A percentile compares a stretch with the other conserved stretches of the same genome.
phyloP scores from a whole-genome alignment of 257 asterid genomes.

The Knoxia roxburghii region DNA sequence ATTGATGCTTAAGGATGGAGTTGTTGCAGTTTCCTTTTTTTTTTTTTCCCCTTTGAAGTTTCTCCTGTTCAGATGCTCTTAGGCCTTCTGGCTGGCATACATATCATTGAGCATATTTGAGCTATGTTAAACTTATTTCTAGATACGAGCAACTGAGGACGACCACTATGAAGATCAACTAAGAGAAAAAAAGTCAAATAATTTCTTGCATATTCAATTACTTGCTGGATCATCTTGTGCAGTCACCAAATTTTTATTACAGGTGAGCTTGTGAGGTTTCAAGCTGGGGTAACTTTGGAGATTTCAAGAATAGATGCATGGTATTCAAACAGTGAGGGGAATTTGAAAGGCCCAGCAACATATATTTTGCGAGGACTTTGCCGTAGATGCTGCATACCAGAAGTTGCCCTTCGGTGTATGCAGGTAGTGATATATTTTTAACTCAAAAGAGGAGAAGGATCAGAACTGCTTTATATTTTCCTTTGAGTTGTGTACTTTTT shows the following conservation, averaged over 20 bases:
- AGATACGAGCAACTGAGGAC: not conserved
- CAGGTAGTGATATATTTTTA: conserved; percentile 47
- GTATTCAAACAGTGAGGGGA: conserved; percentile 76
- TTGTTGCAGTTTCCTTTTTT: not conserved
- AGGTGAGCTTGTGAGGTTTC: conserved; percentile 93
- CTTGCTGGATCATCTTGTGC: too few species aligned
- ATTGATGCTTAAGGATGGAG: not conserved
- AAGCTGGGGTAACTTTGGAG: conserved; percentile 89
- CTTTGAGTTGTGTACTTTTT: not conserved
- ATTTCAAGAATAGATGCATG: conserved; percentile 90
- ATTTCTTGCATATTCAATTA: too few species aligned
- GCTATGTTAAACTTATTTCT: not conserved
- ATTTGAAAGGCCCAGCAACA: conserved; percentile 75
- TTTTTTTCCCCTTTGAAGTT: not conserved
- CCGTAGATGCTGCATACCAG: conserved; percentile 96
- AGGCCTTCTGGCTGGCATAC: not conserved
- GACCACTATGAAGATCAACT: not conserved
- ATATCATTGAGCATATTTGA: not conserved
- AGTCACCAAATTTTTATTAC: conserved; percentile 15
- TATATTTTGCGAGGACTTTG: conserved; percentile 88
- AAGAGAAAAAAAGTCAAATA: not conserved
- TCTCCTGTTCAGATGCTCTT: not conserved
- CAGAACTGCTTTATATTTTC: too few species aligned
- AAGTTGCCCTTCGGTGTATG: conserved; percentile 85
- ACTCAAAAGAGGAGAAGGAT: not conserved